Base-by-base conservation (phyloP, 345 rosid species). In the Sapria himalayana region DNA sequence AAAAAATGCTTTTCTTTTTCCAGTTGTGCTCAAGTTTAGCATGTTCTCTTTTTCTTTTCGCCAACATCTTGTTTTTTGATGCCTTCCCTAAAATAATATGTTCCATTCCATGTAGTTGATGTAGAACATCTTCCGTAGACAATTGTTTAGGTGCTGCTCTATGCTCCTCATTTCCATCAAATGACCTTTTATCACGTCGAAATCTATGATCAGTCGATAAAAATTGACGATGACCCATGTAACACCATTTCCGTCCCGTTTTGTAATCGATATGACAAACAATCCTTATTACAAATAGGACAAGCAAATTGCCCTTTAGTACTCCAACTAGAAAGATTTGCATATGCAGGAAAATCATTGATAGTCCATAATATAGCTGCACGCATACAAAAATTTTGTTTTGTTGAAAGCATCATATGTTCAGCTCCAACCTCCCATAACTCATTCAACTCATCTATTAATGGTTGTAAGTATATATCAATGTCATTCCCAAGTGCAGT, bases 331-430 rank as follows among this genome's bases (percentile, higher is more conserved):
- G 15, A 51, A 3, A 51, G 35, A 11, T 13, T 51, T 1, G 25
- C 33, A 33, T 23, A 34, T 31, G 40, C 41, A 2, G 25, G 38
- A 20, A 49, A 39, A 10, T 49, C 54, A 29, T 20, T 49, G 0
- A 49, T 49, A 3, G 54, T 39, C 45, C 27, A 49, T 19, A 49
- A 7, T 22, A 49, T 20, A 0, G 29, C 25, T 8, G 36, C 53
- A 25, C 19, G 37, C 35, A 48, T 9, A 9, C 9, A 20, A 20
- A 33, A 45, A n/a, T n/a, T n/a, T n/a, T n/a, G n/a, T n/a, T n/a
- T n/a, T n/a, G n/a, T n/a, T n/a, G n/a, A n/a, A n/a, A 1, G 24
- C 32, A 32, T 40, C 32, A 10, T 32, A 3, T 38, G 25, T 5
- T 12, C 0, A 2, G 39, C 27, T 6, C 33, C 37, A 12, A 5